phyloP scores from a whole-genome alignment of 1,139 yeast species.

The Geotrichum macrosporum region DNA sequence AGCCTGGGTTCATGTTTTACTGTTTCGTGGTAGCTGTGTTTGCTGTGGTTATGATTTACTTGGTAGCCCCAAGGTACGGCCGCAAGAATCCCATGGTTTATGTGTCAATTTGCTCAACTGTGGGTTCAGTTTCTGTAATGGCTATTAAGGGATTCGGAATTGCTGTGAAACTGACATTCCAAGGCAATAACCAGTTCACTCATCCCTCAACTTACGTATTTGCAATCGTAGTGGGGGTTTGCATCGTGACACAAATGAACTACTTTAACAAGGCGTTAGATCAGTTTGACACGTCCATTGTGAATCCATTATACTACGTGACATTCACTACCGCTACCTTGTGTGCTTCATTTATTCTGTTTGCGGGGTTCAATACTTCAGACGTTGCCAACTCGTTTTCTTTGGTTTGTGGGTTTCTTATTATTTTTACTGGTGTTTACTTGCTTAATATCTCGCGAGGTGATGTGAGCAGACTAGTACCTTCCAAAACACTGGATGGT shows the following conservation, averaged over 20 bases:
- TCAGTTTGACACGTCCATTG: slow-evolving; percentile 88
- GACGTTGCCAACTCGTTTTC: slow-evolving; percentile 78
- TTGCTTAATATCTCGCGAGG: slow-evolving; percentile 72
- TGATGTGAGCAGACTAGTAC: slow-evolving; percentile 46
- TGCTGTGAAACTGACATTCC: slow-evolving; percentile 77
- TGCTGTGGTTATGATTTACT: slow-evolving; percentile 74
- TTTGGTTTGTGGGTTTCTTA: slow-evolving; percentile 79
- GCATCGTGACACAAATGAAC: slow-evolving; percentile 89
- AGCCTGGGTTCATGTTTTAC: slow-evolving; percentile 74
- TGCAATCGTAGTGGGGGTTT: slow-evolving; percentile 69
- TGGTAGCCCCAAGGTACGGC: slow-evolving; percentile 78
- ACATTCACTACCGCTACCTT: slow-evolving; percentile 87
- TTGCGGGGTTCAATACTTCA: slow-evolving; percentile 82
- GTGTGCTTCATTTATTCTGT: slow-evolving; percentile 78
- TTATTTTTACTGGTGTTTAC: slow-evolving; percentile 84
- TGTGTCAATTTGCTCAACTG: slow-evolving; percentile 83
- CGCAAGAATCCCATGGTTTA: slow-evolving; percentile 82
- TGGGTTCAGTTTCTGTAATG: slow-evolving; percentile 89
- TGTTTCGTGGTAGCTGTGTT: slow-evolving; percentile 58
- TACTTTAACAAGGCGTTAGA: slow-evolving; percentile 90
- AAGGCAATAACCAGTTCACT: slow-evolving; percentile 87
- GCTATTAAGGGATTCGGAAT: slow-evolving; percentile 91
- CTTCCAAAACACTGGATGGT: slow-evolving; percentile 60
- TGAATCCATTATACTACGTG: slow-evolving; percentile 85
- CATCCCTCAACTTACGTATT: slow-evolving; percentile 81